phyloP scores from a whole-genome alignment of 768 basidiomycete species.

The Pleurotus pulmonarius region DNA sequence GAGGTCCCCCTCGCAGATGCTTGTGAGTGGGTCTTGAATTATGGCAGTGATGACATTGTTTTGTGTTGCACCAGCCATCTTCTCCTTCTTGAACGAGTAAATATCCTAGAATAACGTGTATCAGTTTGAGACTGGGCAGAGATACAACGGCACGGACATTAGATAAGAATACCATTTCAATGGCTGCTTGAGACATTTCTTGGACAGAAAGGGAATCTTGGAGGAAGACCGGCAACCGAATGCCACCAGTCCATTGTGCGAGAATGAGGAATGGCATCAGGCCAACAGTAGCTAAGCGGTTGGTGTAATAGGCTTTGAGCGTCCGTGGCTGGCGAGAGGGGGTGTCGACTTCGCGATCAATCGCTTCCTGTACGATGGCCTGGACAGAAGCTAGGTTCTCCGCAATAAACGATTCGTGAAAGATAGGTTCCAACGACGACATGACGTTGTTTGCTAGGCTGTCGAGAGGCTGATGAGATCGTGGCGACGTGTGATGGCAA shows the following conservation, averaged over 20 bases:
- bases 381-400: not conserved
- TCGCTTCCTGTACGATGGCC: slow-evolving; percentile 1
- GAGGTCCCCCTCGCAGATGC: not conserved
- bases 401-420: not conserved
- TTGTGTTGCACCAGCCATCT: not conserved
- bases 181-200: not conserved
- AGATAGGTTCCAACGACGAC: not conserved
- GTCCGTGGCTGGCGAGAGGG: not conserved
- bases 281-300: not conserved
- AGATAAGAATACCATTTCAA: slow-evolving; percentile 2
- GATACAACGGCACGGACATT: not conserved
- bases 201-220: not conserved
- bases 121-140: not conserved
- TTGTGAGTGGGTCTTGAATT: not conserved
- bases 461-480: not conserved
- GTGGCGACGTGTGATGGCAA: not conserved
- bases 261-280: slow-evolving; percentile 1
- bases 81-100: slow-evolving; percentile 4
- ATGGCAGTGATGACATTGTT: slow-evolving; percentile 3
- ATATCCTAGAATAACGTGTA: not conserved
- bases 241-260: not conserved
- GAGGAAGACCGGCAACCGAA: not conserved
- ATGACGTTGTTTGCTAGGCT: not conserved
- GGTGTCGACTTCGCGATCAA: not conserved
- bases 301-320: not conserved